phyloP scores from a whole-genome alignment of 352 stramenopile genomes.

The Peronospora farinosa region DNA sequence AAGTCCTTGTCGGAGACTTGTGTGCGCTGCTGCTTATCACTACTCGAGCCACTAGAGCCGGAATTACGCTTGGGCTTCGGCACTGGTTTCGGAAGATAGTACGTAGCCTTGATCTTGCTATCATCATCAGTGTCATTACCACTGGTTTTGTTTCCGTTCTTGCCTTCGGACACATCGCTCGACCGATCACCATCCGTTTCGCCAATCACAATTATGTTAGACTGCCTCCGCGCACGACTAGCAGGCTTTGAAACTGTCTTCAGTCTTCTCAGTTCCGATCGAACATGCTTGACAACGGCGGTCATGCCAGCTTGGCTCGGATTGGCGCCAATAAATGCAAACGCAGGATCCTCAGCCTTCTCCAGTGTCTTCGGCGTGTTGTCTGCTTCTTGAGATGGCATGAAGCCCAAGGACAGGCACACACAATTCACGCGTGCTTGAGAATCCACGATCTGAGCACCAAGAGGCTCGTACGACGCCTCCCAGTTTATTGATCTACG shows the following conservation, averaged over 20 bases:
- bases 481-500: constrained; percentile 87
- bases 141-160: constrained; percentile 28
- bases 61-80: constrained; percentile 35
- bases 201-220: constrained; percentile 84
- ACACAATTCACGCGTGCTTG: constrained; percentile 83
- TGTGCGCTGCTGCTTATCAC: constrained; percentile 21
- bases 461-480: constrained; percentile 73
- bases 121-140: constrained; percentile 23
- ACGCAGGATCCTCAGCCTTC: constrained; percentile 74
- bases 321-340: constrained; percentile 77
- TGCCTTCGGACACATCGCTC: constrained; percentile 65
- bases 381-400: constrained; percentile 59
- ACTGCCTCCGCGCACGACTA: constrained; percentile 45
- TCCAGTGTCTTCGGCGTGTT: constrained; percentile 65
- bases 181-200: constrained; percentile 74
- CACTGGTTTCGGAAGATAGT: constrained; percentile 75
- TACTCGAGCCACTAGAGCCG: constrained; percentile 16
- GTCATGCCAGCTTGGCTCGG: constrained; percentile 79
- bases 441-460: constrained; percentile 80
- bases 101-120: constrained; percentile 56
- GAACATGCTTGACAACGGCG: constrained; percentile 76
- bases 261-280: constrained; percentile 46
- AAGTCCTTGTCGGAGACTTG: constrained; percentile 89
- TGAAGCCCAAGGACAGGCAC: constrained; percentile 79
- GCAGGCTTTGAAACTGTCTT: constrained; percentile 33